Percentiles rank a stretch among this genome's conserved stretches.
Evolutionary conservation across 2,329 filamentous ascomycete species (phyloP).

Genomic region (Leptoxyphium fumago): DNA sequence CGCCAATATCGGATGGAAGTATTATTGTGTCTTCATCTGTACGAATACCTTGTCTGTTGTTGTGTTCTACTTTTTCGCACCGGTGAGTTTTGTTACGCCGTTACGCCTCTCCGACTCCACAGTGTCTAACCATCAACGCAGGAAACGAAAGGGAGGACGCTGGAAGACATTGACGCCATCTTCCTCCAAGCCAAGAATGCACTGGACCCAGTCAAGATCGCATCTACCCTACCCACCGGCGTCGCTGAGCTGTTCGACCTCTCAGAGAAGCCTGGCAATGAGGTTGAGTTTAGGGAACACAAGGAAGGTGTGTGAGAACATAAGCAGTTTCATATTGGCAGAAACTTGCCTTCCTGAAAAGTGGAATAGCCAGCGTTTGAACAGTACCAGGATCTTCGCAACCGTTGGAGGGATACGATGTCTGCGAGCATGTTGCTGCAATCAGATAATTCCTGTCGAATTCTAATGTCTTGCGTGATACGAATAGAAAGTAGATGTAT

Average conservation of each 20-base stretch:
- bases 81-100: neutral
- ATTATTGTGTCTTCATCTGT: conserved; percentile 37
- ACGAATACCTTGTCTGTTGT: conserved; percentile 46
- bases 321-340: no score
- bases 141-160: conserved; percentile 13
- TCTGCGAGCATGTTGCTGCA: no score
- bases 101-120: no score
- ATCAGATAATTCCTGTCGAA: no score
- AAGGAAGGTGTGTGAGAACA: no score
- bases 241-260: conserved; percentile 6
- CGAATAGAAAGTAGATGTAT: no score
- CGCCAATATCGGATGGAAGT: conserved; percentile 38
- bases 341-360: no score
- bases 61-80: conserved; percentile 14
- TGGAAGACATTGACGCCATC: conserved; percentile 17
- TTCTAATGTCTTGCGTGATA: no score
- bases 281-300: neutral
- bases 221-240: conserved; percentile 10
- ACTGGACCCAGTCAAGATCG: conserved; percentile 10
- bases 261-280: neutral
- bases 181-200: conserved; percentile 11
- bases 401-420: no score
- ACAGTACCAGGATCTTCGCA: no score
- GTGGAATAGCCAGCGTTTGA: no score
- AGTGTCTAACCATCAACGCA: neutral